These are phyloP conservation scores for Punica granatum DNA, from an alignment of 345 rosid genomes.

Conservation along the genomic window DNA sequence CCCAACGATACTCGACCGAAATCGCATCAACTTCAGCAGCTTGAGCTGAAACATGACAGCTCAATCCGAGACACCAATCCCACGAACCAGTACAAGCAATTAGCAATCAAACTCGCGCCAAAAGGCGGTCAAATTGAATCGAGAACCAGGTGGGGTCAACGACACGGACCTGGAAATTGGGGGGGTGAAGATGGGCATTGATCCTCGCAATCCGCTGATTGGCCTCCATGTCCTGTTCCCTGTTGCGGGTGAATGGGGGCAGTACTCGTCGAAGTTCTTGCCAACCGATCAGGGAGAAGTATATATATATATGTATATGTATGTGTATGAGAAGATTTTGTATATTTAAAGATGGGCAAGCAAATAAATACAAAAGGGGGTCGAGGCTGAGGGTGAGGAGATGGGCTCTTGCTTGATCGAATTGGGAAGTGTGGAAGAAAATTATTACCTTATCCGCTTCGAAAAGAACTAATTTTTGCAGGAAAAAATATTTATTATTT, in stretches of 20 bases:
- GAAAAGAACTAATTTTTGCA: neutral
- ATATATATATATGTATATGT: too few species aligned
- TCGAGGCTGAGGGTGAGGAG: slow-evolving; percentile 8
- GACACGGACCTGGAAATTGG: slow-evolving; percentile 22
- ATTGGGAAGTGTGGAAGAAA: slow-evolving; percentile 30
- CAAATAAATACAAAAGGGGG: neutral
- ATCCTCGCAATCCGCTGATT: slow-evolving; percentile 70
- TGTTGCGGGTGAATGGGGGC: neutral
- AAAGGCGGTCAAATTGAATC: neutral
- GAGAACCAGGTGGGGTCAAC: neutral
- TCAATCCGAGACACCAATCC: neutral
- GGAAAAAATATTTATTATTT: too few species aligned
- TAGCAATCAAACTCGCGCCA: neutral
- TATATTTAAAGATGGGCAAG: neutral
- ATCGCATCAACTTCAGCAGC: neutral
- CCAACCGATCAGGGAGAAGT: neutral
- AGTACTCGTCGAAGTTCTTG: neutral
- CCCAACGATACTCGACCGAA: neutral
- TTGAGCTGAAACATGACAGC: neutral
- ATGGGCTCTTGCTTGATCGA: neutral
- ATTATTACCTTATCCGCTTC: slow-evolving; percentile 8
- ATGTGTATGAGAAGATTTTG: neutral
- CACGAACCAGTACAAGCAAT: neutral
- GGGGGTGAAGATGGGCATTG: slow-evolving; percentile 70
- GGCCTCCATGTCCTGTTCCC: slow-evolving; percentile 20